Conservation (phyloP, 1,284 basidiomycete genomes). For the Schizopora paradoxa region DNA sequence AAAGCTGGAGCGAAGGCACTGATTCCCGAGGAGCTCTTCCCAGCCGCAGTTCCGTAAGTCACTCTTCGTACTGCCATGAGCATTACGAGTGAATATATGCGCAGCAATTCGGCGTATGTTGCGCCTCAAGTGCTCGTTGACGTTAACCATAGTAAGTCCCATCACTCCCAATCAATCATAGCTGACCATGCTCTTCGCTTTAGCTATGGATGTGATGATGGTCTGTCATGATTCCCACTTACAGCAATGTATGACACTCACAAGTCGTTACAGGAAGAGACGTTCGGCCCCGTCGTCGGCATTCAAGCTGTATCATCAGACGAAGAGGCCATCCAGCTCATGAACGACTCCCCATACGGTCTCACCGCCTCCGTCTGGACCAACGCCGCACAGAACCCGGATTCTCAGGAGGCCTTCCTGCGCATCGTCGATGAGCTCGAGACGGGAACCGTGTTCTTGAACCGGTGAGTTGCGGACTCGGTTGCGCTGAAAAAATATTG, state of each 20-base stretch:
- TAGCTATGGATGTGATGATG: constrained; percentile 91
- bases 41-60: constrained; percentile 59
- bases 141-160: constrained; percentile 74
- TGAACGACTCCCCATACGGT: constrained; percentile 97
- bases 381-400: constrained; percentile 50
- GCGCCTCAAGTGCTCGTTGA: constrained; percentile 86
- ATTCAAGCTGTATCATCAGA: constrained; percentile 83
- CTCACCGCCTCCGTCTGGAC: constrained; percentile 95
- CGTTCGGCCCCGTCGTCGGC: constrained; percentile 87
- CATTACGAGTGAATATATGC: neutral
- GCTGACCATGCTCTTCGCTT: constrained; percentile 3
- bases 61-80: neutral
- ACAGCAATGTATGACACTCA: neutral
- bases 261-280: constrained; percentile 56
- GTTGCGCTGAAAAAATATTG: neutral
- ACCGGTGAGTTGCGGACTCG: constrained; percentile 52
- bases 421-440: constrained; percentile 70
- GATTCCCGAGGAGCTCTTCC: constrained; percentile 68
- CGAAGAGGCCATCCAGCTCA: constrained; percentile 79
- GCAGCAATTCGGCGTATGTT: constrained; percentile 77
- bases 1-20: constrained; percentile 72
- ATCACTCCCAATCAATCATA: constrained; percentile 3
- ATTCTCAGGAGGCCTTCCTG: constrained; percentile 66
- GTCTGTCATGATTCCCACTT: constrained; percentile 28
- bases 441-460: constrained; percentile 89